phyloP scores from a whole-genome alignment of 495 filamentous ascomycete species.

The Tuber magnatum region DNA sequence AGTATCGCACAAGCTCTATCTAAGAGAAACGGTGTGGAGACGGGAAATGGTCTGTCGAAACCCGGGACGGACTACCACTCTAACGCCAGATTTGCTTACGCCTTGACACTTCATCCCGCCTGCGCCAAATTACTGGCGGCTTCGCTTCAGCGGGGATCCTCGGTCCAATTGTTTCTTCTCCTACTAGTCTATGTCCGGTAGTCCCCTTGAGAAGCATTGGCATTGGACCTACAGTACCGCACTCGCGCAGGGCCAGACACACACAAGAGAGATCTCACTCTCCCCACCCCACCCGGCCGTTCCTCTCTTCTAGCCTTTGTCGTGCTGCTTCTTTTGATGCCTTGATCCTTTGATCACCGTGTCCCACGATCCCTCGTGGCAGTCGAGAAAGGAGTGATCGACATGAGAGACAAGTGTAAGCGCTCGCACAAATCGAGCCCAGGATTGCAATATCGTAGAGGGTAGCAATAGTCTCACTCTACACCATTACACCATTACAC shows the following conservation, averaged over 20 bases:
- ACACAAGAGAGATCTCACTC: neutral
- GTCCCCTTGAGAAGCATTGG: neutral
- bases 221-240: neutral
- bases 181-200: constrained; percentile 16
- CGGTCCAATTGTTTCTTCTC: constrained; percentile 23
- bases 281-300: neutral
- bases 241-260: neutral
- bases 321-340: neutral
- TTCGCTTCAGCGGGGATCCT: constrained; percentile 36
- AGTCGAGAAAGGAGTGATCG: neutral
- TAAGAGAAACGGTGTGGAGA: constrained; percentile 32
- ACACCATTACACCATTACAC: neutral
- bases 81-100: constrained; percentile 33
- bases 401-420: constrained; percentile 9
- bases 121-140: constrained; percentile 36
- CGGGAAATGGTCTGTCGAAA: constrained; percentile 38
- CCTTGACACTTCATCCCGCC: constrained; percentile 32
- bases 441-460: constrained; percentile 11
- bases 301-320: neutral
- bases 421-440: constrained; percentile 22
- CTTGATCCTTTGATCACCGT: neutral
- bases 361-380: neutral
- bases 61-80: constrained; percentile 37
- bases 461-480: neutral
- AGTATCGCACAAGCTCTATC: constrained; percentile 33